Evolutionary conservation across 179 eudicot species (phyloP).

Genomic region (Drosera spatulata): DNA sequence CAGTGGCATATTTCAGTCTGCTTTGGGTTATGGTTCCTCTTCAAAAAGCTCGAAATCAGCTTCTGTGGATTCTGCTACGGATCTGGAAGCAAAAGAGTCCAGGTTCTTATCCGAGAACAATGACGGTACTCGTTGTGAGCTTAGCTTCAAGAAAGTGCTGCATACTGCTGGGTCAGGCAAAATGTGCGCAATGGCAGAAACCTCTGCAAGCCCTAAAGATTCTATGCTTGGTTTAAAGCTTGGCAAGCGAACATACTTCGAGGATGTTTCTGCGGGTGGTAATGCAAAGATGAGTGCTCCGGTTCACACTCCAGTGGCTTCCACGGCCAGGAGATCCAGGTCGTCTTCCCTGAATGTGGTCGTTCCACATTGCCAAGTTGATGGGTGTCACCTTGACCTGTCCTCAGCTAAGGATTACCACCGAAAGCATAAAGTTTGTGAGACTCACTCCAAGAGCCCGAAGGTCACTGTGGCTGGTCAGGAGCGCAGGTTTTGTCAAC

Average conservation of each 20-base stretch:
- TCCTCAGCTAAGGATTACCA: conserved; percentile 88
- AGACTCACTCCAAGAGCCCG: conserved; percentile 64
- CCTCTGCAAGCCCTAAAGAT: conserved; percentile 49
- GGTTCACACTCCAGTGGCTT: conserved; percentile 25
- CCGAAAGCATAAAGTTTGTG: conserved; percentile 91
- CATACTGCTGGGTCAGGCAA: conserved; percentile 11
- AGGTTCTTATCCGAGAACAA: conserved; percentile 24
- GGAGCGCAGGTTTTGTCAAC: conserved; percentile 95
- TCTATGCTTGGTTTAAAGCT: conserved; percentile 67
- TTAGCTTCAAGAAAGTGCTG: conserved; percentile 27
- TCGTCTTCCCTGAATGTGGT: conserved; percentile 25
- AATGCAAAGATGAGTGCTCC: conserved; percentile 25
- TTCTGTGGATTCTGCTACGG: conserved; percentile 54
- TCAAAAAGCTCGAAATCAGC: conserved; percentile 71
- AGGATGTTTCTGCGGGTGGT: conserved; percentile 31
- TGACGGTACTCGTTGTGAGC: conserved; percentile 30
- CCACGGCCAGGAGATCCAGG: conserved; percentile 42
- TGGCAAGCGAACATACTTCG: conserved; percentile 70
- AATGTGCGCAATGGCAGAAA: not conserved
- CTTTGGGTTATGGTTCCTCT: conserved; percentile 58
- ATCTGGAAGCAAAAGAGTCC: conserved; percentile 33
- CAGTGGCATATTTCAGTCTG: conserved; percentile 38
- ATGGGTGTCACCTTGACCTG: conserved; percentile 86
- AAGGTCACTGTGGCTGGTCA: conserved; percentile 68
- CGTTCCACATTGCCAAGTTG: conserved; percentile 64